These are phyloP conservation scores for Bjerkandera adusta DNA, from an alignment of 1,284 basidiomycete genomes.

Conservation along the genomic window DNA sequence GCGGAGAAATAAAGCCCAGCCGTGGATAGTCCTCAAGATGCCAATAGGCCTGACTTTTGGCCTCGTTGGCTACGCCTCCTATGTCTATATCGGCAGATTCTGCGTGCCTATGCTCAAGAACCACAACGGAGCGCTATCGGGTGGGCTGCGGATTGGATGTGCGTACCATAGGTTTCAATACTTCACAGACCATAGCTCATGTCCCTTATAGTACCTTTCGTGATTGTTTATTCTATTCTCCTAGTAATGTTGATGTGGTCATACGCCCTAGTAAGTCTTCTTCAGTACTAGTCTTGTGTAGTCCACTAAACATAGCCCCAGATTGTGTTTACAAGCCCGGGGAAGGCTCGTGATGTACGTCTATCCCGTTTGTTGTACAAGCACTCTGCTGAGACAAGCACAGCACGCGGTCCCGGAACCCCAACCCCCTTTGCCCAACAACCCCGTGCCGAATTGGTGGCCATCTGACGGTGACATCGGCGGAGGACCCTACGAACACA, in stretches of 20 bases:
- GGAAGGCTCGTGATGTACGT: slow-evolving; percentile 66
- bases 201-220: slow-evolving; percentile 46
- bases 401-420: slow-evolving; percentile 13
- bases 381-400: neutral
- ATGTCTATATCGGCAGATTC: slow-evolving; percentile 70
- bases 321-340: slow-evolving; percentile 66
- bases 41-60: slow-evolving; percentile 50
- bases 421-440: slow-evolving; percentile 21
- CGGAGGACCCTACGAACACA: slow-evolving; percentile 19
- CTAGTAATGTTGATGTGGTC: slow-evolving; percentile 73
- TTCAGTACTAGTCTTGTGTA: neutral
- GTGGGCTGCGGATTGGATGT: slow-evolving; percentile 54
- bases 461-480: slow-evolving; percentile 25
- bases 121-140: slow-evolving; percentile 37
- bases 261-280: slow-evolving; percentile 55
- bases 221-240: slow-evolving; percentile 57
- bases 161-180: too few relatives aligned
- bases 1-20: slow-evolving; percentile 43
- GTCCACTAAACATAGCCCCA: slow-evolving; percentile 23
- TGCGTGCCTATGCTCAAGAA: slow-evolving; percentile 61
- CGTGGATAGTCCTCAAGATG: slow-evolving; percentile 63
- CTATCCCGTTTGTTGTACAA: neutral
- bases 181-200: too few relatives aligned
- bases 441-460: slow-evolving; percentile 25
- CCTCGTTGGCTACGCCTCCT: slow-evolving; percentile 59